These are phyloP conservation scores for Mrakia frigida DNA, from an alignment of 768 basidiomycete species.

Conservation along the genomic window DNA sequence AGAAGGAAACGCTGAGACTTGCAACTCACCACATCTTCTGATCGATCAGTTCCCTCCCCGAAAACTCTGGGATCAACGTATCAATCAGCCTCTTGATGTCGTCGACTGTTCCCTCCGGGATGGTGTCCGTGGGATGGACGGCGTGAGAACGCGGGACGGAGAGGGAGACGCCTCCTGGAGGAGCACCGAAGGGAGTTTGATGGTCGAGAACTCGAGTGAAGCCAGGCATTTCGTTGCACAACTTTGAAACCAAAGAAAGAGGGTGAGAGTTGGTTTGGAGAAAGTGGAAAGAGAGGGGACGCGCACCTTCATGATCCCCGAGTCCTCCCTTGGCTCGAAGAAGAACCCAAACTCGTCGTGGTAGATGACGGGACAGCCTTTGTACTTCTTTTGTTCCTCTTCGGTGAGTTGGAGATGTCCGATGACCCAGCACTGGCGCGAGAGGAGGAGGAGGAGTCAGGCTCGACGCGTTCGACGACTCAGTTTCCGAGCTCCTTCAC, in stretches of 20 bases:
- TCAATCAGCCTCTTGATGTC: constrained; percentile 37
- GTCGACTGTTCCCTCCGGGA: constrained; percentile 37
- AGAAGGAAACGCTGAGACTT: background rate
- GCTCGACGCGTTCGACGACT: background rate
- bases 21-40: constrained; percentile 41
- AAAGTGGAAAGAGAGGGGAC: constrained; percentile 29
- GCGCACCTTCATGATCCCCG: constrained; percentile 28
- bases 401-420: constrained; percentile 42
- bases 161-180: background rate
- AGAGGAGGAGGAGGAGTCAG: background rate
- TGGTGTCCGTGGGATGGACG: constrained; percentile 41
- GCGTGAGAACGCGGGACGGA: constrained; percentile 43
- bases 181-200: constrained; percentile 36
- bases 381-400: constrained; percentile 38
- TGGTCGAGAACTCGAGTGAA: background rate
- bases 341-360: constrained; percentile 42
- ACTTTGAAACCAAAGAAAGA: constrained; percentile 27
- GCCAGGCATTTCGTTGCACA: constrained; percentile 36
- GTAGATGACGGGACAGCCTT: constrained; percentile 40
- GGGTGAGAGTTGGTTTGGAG: background rate
- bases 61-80: constrained; percentile 39
- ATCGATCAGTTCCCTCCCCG: constrained; percentile 35
- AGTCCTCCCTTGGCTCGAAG: constrained; percentile 38
- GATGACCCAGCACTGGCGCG: constrained; percentile 37
- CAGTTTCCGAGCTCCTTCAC: background rate